Evolutionary conservation across 306 rosid genomes (phyloP), one percentile per base, ranked within the genome.

Genomic region (Cercis canadensis): DNA sequence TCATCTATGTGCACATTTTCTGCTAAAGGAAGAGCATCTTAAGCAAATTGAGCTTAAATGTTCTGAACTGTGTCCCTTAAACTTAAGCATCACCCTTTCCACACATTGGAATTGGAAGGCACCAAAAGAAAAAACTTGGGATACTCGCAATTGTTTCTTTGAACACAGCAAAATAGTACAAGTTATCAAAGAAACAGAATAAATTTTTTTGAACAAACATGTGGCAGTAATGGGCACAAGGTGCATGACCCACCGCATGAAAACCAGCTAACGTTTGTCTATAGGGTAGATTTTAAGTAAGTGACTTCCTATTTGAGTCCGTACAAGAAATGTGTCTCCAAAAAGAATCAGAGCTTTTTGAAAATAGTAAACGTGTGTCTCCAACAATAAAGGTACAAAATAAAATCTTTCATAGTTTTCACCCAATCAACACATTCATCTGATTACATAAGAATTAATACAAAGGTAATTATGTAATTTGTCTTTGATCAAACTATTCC

Each of bases 201-300:
- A 13, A n/a, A n/a, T n/a, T n/a, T n/a, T n/a, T n/a, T n/a, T n/a
- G n/a, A n/a, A n/a, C 6, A 15, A 15, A 40, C 31, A 21, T 64
- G 69, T 37, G 49, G 29, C 34, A 46, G 49, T 46, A 45, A 64
- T 7, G 69, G 24, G 24, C 36, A 55, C 24, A 34, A 24, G 29
- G 29, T 15, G 36, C 74, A 65, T 11, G 59, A 57, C 63, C n/a
- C n/a, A n/a, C n/a, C 70, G 76, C 87, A 78, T 85, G 80, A 80
- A 55, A 74, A 82, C 73, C 83, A 80, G 84, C 80, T 73, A 74
- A 67, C 83, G 59, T 52, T 43, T 62, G 87, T 68, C 69, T 75
- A 64, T 15, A 53, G 37, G 56, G n/a, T 53, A 64, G 57, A 51
- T 50, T 67, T 62, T 65, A 59, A 78, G 14, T 43, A 73, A 49